Base-by-base conservation (phyloP, 208 protist genomes). In the Crithidia mellificae region DNA sequence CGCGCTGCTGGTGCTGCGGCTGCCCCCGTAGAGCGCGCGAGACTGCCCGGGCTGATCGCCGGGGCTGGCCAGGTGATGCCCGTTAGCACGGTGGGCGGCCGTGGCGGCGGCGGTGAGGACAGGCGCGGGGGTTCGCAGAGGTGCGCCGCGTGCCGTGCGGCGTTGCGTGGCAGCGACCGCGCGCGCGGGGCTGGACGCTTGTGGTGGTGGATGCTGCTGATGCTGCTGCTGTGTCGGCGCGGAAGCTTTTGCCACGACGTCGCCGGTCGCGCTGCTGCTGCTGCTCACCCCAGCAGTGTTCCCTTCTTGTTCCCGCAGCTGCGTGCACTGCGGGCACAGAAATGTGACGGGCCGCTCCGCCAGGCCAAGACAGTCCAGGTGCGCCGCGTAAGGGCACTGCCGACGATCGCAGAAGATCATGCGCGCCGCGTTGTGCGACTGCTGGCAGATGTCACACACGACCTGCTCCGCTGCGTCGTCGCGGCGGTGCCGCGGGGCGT, bases 351-450 rank as follows among this genome's bases (percentile, higher is more conserved):
- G 91, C 6, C 79, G 72, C 41, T 93, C 84, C 22, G 62, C 50
- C 22, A 93, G 41, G 32, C 72, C 50, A 29, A 96, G 63, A 50
- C 91, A 96, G 54, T 91, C 84, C 5, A 94, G 59, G 63, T 96
- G 91, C 0, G 84, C 91, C 17, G 77, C 75, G 57, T 84, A 94
- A 6, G 68, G 41, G 74, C 91, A 96, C 43, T 91, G 66, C 2
- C 88, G 81, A 0, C 84, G 79, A 59, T 96, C 91, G 56, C 91
- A 96, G 53, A 94, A 85, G 52, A 96, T 91, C 72, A 96, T 93
- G 15, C 83, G 70, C 4, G 81, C 63, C 5, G 83, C 85, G 66
- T 92, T 93, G 56, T 85, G 55, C 0, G 56, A 61, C 29, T 81
- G 53, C 30, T 80, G 67, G 65, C 91, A 96, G 0, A 96, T 67